Base-by-base conservation (phyloP, 176 grass and related monocot genomes). In the Otatea glauca region DNA sequence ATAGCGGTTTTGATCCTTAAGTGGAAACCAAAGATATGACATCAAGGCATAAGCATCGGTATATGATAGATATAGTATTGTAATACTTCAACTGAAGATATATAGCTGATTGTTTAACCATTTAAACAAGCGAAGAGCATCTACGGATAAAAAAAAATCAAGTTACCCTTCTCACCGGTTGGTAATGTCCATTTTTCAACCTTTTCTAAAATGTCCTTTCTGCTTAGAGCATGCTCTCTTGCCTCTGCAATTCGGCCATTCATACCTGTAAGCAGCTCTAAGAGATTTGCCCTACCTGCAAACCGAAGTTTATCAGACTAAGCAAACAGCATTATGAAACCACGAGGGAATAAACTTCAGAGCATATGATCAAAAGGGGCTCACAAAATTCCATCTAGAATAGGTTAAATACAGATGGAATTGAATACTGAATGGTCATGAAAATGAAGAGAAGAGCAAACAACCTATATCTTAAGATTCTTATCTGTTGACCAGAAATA, bases 191-290 rank as follows among this genome's bases (percentile, higher is more conserved):
- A n/a, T n/a, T n/a, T n/a, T n/a, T n/a, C n/a, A 9, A 94, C 74
- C 88, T 94, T 98, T 55, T 98, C 93, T 66, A 98, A 51, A 84
- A 98, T 98, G 42, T 95, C 96, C 38, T 90, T 95, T 90, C 91
- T 92, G 58, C 93, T 94, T 59, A 90, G 68, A 78, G 96, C 93
- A 85, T 89, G 83, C 54, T 94, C 96, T 88, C 81, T 95, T 70
- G 93, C 96, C 41, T 89, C 84, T 5, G 18, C 25, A 88, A 93
- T 94, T 77, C 83, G 85, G 68, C 66, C 51, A 58, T 94, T 88
- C 91, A 98, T 92, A 37, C 65, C 71, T 77, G 71, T 65, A 69
- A 98, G 70, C 67, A 98, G 70, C 72, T 95, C 93, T 41, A 89
- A 87, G 44, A 93, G 89, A 74, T 95, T 83, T 69, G 64, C 77